A percentile compares a stretch with the other conserved stretches of the same genome.
Conservation (phyloP, 345 rosid genomes). For the Firmiana major region DNA sequence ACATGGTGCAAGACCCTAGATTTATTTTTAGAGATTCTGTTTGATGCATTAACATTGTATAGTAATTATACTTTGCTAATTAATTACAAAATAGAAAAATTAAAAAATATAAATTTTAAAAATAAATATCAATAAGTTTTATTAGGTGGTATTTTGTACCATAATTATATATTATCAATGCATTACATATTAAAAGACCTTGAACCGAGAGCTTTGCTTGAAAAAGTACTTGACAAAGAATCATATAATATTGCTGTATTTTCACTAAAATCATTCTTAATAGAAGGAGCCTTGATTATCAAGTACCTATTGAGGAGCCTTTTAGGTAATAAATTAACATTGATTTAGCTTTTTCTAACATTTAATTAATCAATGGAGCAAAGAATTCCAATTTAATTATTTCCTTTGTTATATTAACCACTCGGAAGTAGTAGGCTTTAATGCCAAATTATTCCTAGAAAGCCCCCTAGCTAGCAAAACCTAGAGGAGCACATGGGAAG, state of each 20-base stretch:
- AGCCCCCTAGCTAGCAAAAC: slow-evolving; percentile 10
- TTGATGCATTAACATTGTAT: no score
- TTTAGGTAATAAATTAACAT: slow-evolving; percentile 9
- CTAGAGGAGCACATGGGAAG: slow-evolving; percentile 41
- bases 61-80: no score
- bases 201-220: slow-evolving; percentile 9
- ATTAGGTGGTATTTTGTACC: not conserved
- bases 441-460: slow-evolving; percentile 1
- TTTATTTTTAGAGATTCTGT: not conserved
- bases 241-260: not conserved
- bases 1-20: not conserved
- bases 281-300: slow-evolving; percentile 16
- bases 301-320: slow-evolving; percentile 6
- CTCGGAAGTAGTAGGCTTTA: slow-evolving; percentile 28
- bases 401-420: slow-evolving; percentile 16
- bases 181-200: not conserved
- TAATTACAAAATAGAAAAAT: no score
- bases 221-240: slow-evolving; percentile 9
- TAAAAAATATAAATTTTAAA: no score
- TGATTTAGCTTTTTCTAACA: slow-evolving; percentile 13
- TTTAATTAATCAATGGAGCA: not conserved
- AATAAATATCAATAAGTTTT: no score
- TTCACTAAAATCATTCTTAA: not conserved
- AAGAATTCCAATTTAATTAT: no score
- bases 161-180: not conserved